Base-by-base conservation (phyloP, 2,329 filamentous ascomycete species). In the Amphichorda felina region DNA sequence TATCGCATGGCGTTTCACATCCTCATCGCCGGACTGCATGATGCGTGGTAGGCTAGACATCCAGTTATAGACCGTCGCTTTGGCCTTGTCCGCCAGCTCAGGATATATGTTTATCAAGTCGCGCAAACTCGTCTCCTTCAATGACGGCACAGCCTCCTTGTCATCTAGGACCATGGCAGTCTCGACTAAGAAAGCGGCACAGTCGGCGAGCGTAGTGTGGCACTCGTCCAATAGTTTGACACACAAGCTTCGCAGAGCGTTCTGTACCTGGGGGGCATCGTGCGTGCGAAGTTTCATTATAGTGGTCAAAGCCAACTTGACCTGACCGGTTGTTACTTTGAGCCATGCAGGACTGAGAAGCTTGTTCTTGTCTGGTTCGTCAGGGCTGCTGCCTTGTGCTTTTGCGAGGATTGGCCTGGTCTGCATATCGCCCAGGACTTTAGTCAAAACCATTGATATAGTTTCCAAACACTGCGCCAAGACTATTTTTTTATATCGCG, bases 11-110 rank as follows among this genome's bases (percentile, higher is more conserved):
- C 76, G 69, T 53, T 93, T 94, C 19, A 70, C 64, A n/a, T 68
- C 67, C 45, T 94, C 86, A 47, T 96, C 87, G 44, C 78, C 81
- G 8, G 78, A 75, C 52, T 89, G 85, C 76, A 95, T 88, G 11
- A 85, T 59, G 13, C 87, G 73, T 5, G 89, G 80, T 14, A 98
- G 69, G 28, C 84, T 79, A 3, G 75, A 74, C 17, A 88, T 71
- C 87, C 88, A 95, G 35, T 77, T 78, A 53, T 89, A 82, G 1
- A 93, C 66, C 1, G 74, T 80, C 19, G 68, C 71, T 45, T 84
- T 83, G 18, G 89, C 61, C 3, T 72, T 61, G 16, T 82, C 75
- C 4, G 69, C 60, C 2, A 88, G 64, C 33, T 71, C 62, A 2
- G 68, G 58, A 45, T 86, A 76, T 9, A 78, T 72, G 27, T 60